Conservation (phyloP, 306 rosid species). For the Cicer yamashitae region DNA sequence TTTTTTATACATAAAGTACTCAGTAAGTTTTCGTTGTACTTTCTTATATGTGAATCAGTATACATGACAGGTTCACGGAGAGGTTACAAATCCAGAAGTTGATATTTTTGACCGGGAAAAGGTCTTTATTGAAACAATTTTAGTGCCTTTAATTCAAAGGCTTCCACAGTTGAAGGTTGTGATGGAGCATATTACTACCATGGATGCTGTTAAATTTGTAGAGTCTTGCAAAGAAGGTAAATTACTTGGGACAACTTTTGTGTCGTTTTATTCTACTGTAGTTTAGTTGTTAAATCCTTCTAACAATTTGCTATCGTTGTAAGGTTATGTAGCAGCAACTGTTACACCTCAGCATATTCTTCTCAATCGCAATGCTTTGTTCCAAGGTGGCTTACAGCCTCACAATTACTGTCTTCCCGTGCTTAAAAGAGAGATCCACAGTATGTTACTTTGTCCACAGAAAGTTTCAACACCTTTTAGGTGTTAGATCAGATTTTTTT, state of each 20-base stretch:
- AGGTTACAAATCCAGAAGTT: conserved; percentile 75
- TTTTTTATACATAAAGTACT: conserved; percentile 12
- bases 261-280: conserved; percentile 2
- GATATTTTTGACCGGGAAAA: conserved; percentile 91
- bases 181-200: conserved; percentile 94
- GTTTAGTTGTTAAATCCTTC: conserved; percentile 18
- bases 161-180: conserved; percentile 87
- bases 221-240: conserved; percentile 70
- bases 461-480: conserved; percentile 23
- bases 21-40: conserved; percentile 11
- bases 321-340: conserved; percentile 79
- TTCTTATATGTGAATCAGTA: conserved; percentile 37
- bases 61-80: conserved; percentile 83
- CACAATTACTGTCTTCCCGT: conserved; percentile 86
- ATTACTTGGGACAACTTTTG: conserved; percentile 17
- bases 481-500: background rate
- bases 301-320: conserved; percentile 36
- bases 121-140: conserved; percentile 81
- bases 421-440: conserved; percentile 85
- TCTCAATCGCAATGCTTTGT: conserved; percentile 80
- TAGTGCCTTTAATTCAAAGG: conserved; percentile 71
- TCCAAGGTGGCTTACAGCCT: conserved; percentile 95
- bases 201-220: conserved; percentile 80
- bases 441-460: conserved; percentile 51
- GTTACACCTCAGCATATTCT: conserved; percentile 95